Conservation (phyloP, 768 basidiomycete genomes). For the Cyclocybe cylindracea region DNA sequence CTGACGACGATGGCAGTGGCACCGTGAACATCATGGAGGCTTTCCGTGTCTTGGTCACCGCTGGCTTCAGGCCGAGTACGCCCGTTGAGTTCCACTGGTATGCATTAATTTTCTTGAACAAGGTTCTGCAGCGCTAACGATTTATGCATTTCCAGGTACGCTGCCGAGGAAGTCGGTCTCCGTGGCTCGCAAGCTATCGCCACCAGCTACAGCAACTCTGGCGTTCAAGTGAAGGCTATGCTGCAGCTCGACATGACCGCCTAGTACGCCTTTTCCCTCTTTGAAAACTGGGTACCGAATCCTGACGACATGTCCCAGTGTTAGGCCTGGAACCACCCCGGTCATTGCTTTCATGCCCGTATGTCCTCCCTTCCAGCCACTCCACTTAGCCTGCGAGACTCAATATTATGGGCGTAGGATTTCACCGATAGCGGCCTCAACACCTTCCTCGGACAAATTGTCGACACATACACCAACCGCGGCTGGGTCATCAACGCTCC, state of each 20-base stretch:
- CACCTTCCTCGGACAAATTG: conserved; percentile 40
- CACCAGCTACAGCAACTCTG: conserved; percentile 42
- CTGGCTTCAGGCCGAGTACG: conserved; percentile 35
- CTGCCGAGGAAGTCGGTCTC: conserved; percentile 44
- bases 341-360: conserved; percentile 35
- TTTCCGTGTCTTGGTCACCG: conserved; percentile 34
- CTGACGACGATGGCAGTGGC: conserved; percentile 49
- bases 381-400: too few species aligned
- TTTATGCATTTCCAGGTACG: conserved; percentile 36
- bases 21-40: conserved; percentile 42
- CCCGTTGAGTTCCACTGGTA: conserved; percentile 49
- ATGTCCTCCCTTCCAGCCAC: conserved; percentile 1
- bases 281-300: too few species aligned
- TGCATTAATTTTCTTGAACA: background rate
- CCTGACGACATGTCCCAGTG: too few species aligned
- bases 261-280: conserved; percentile 24
- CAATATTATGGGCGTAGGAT: conserved; percentile 25
- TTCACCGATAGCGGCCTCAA: conserved; percentile 35
- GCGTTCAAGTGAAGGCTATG: conserved; percentile 41
- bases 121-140: conserved; percentile 44
- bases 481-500: conserved; percentile 35
- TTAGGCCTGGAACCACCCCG: conserved; percentile 42
- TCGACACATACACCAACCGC: conserved; percentile 43
- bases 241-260: conserved; percentile 49
- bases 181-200: conserved; percentile 55